phyloP scores from a whole-genome alignment of 176 grass and related monocot species.

The Ensete ventricosum region DNA sequence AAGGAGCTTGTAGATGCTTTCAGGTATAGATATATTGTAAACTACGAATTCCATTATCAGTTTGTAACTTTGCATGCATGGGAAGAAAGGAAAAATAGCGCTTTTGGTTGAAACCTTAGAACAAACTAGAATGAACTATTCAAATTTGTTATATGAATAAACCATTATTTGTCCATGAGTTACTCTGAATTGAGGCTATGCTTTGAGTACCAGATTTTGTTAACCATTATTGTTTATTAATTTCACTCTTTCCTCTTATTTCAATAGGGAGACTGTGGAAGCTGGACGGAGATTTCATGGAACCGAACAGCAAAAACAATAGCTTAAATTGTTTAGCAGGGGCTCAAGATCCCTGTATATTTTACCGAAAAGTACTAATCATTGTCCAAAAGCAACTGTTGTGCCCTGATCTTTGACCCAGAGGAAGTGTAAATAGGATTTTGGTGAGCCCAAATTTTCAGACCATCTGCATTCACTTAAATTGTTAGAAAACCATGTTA shows the following conservation, averaged over 20 bases:
- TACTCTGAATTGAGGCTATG: no score
- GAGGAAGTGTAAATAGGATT: background rate
- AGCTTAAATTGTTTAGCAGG: background rate
- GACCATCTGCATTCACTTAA: background rate
- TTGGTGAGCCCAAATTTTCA: background rate
- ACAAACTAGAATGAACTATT: background rate
- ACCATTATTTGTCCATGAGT: no score
- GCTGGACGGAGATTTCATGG: constrained; percentile 54
- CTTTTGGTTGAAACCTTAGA: background rate
- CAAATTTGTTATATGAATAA: no score
- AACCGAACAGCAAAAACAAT: constrained; percentile 26
- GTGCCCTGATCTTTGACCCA: background rate
- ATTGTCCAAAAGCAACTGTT: background rate
- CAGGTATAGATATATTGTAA: constrained; percentile 26
- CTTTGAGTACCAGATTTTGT: background rate
- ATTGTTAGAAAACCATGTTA: background rate
- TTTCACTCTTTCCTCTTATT: background rate
- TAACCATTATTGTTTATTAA: background rate
- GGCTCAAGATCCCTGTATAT: background rate
- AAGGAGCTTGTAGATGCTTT: constrained; percentile 74
- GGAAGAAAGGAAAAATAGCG: background rate
- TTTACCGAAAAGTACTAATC: no score
- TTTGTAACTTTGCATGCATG: background rate
- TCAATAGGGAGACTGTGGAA: constrained; percentile 65
- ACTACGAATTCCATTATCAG: background rate